Percentiles rank a stretch among this genome's conserved stretches.
Evolutionary conservation across 75 land plant genomes (phyloP).

Genomic region (Sequoia sempervirens): DNA sequence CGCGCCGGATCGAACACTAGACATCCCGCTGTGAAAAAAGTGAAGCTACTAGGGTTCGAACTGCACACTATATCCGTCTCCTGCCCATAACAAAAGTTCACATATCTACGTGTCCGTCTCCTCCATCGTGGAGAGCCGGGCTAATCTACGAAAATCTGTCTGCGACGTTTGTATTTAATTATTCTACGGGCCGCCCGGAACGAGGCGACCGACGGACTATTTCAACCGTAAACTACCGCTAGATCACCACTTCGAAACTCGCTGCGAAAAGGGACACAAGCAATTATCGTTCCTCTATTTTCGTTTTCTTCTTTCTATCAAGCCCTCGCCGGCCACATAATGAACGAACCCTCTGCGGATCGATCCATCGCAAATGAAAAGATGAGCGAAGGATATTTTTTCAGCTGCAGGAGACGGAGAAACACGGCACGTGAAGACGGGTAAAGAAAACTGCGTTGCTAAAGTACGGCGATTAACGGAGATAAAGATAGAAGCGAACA

Average conservation of each 20-base stretch:
- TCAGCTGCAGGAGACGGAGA: background rate
- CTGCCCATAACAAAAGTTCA: background rate
- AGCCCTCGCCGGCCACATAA: background rate
- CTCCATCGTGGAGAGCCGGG: too few relatives aligned
- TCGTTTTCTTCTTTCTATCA: background rate
- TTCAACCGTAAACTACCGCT: background rate
- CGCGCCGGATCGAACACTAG: constrained; percentile 8
- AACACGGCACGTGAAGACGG: background rate
- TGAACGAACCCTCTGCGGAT: background rate
- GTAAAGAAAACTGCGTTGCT: background rate
- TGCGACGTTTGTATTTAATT: background rate
- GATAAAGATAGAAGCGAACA: background rate
- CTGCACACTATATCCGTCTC: background rate
- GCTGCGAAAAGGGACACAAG: too few relatives aligned
- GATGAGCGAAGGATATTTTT: background rate
- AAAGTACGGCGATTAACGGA: constrained; percentile 3
- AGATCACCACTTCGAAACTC: background rate
- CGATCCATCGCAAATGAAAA: background rate
- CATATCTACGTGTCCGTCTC: background rate
- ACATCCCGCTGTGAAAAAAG: background rate
- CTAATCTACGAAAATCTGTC: background rate
- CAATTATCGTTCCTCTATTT: background rate
- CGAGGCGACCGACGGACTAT: background rate
- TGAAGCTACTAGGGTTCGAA: background rate
- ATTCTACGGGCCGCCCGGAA: constrained; percentile 6